Evolutionary conservation across 2,329 filamentous ascomycete species (phyloP), one percentile per base, ranked within the genome.

Genomic region (Diaporthe velutina): DNA sequence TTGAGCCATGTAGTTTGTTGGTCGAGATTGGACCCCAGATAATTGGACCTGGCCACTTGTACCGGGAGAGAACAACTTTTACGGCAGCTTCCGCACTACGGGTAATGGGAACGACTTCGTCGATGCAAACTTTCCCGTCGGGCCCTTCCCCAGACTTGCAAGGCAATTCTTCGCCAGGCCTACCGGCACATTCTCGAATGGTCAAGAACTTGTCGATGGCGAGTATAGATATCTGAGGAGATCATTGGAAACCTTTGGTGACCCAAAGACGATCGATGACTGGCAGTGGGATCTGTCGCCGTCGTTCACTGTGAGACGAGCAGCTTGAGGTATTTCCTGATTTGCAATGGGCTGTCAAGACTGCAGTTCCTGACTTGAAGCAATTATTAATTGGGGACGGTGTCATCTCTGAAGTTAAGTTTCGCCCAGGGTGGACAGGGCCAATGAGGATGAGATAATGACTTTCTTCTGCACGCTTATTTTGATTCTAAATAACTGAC

Each of bases 241-340:
- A 8, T 67, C 73, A 8, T 74, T 79, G 52, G 77, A 77, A 17
- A 79, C 75, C 0, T 79, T 73, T 54, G 78, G 78, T n/a, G 76
- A 78, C 74, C 57, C 57, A 12, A 45, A 30, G 55, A 75, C 77
- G 38, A 10, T 77, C 5, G 45, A 74, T 17, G 77, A 77, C 66
- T 79, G 78, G 78, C 74, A 78, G 70, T 74, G 73, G 50, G 73
- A 75, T 45, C 28, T 76, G 7, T 78, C 77, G 33, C 54, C 73
- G 4, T 77, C 76, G 77, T 78, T 78, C 76, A 52, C 22, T 28
- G 50, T 54, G 25, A n/a, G 25, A 25, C 50, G 50, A 30, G 50
- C 50, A 30, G 50, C 54, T 38, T 38, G 35, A 38, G 10, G 35
- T 10, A 10, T 38, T 10, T 38, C 35, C 5, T 38, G 35, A 10